These are phyloP conservation scores for Euphorbia schlechtendalii DNA, from an alignment of 441 rosid species.

Conservation along the genomic window DNA sequence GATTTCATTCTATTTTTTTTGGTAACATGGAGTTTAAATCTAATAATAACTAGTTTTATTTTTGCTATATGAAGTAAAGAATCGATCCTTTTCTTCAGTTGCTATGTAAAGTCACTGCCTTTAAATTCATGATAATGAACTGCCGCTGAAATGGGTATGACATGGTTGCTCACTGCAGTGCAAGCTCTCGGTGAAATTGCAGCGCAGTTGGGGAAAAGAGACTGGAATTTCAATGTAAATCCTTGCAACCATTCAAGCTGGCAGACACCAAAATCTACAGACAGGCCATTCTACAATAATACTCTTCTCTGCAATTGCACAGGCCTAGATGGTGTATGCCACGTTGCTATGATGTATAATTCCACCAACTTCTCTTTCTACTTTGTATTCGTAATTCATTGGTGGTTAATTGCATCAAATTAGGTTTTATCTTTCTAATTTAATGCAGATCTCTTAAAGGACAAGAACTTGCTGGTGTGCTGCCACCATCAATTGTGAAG, in stretches of 20 bases:
- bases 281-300: conserved; percentile 7
- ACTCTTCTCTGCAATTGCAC: conserved; percentile 22
- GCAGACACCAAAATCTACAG: conserved; percentile 14
- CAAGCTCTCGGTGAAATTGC: conserved; percentile 24
- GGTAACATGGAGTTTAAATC: no score
- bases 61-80: not conserved
- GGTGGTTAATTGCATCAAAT: not conserved
- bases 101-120: no score
- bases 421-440: not conserved
- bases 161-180: not conserved
- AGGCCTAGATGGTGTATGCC: conserved; percentile 19
- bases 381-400: not conserved
- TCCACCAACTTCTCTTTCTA: no score
- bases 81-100: not conserved
- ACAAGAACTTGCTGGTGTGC: conserved; percentile 31
- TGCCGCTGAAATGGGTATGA: not conserved
- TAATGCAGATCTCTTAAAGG: conserved; percentile 25
- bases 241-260: conserved; percentile 25
- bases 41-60: no score
- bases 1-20: no score
- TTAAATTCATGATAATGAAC: no score
- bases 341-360: conserved; percentile 22
- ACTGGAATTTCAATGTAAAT: conserved; percentile 19
- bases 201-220: conserved; percentile 16
- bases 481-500: conserved; percentile 27